Evolutionary conservation across 257 asterid genomes (phyloP).

Genomic region (Solanum boliviense): DNA sequence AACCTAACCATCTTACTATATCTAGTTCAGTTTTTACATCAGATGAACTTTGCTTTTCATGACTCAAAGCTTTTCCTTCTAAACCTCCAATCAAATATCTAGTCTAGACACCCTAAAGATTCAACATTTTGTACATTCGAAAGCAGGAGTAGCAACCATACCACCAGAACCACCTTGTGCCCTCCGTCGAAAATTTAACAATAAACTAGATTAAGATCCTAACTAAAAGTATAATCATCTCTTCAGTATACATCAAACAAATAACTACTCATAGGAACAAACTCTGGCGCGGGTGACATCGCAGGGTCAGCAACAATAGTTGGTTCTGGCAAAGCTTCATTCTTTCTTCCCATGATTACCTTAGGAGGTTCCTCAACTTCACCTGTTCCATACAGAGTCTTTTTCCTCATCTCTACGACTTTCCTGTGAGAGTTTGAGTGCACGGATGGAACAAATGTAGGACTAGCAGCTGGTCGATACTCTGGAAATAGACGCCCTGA

Average conservation of each 20-base stretch:
- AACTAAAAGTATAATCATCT: constrained; percentile 9
- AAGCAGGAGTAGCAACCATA: background rate
- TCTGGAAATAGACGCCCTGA: constrained; percentile 78
- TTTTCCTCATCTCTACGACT: constrained; percentile 47
- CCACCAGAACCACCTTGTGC: background rate
- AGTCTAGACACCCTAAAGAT: constrained; percentile 1
- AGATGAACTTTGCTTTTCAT: background rate
- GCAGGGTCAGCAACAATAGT: constrained; percentile 4
- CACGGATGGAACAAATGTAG: constrained; percentile 61
- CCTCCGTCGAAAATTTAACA: background rate
- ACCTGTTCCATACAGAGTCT: background rate
- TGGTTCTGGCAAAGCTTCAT: constrained; percentile 5
- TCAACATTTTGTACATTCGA: background rate
- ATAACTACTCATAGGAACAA: constrained; percentile 33
- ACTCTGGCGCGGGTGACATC: constrained; percentile 32
- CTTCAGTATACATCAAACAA: constrained; percentile 36
- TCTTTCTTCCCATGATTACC: constrained; percentile 4
- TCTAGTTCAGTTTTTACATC: constrained; percentile 1
- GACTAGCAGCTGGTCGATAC: constrained; percentile 83
- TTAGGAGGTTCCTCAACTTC: constrained; percentile 6
- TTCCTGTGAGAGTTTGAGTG: constrained; percentile 71
- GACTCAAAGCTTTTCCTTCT: background rate
- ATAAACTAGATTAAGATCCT: constrained; percentile 14
- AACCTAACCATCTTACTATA: background rate
- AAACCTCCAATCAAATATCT: background rate